Evolutionary conservation across 495 filamentous ascomycete species (phyloP).

Genomic region (Xeromyces bisporus): DNA sequence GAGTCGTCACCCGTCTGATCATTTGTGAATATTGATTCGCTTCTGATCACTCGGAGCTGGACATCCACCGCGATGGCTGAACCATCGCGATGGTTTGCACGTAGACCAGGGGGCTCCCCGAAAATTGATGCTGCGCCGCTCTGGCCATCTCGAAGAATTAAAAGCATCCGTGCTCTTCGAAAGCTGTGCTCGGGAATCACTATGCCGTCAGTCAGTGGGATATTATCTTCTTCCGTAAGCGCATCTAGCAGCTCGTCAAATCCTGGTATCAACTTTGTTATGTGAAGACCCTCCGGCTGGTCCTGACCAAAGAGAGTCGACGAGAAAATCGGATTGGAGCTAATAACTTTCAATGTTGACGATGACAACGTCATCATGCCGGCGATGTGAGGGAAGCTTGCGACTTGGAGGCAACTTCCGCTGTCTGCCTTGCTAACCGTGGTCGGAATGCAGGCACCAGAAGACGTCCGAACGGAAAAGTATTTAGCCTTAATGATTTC

Average conservation of each 20-base stretch:
- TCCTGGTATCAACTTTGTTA: slow-evolving; percentile 66
- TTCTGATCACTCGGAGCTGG: slow-evolving; percentile 90
- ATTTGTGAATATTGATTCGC: slow-evolving; percentile 38
- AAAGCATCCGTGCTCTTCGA: slow-evolving; percentile 67
- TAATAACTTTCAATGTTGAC: slow-evolving; percentile 58
- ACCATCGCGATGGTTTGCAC: slow-evolving; percentile 77
- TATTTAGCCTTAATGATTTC: slow-evolving; percentile 51
- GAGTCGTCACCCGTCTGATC: slow-evolving; percentile 14
- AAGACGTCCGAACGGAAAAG: slow-evolving; percentile 63
- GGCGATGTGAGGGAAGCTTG: slow-evolving; percentile 91
- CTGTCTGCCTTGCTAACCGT: slow-evolving; percentile 51
- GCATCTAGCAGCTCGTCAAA: slow-evolving; percentile 71
- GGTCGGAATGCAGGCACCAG: slow-evolving; percentile 61
- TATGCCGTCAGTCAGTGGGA: slow-evolving; percentile 76
- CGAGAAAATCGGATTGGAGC: slow-evolving; percentile 88
- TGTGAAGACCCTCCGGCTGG: slow-evolving; percentile 59
- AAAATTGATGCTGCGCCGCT: slow-evolving; percentile 57
- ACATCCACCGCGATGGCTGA: slow-evolving; percentile 82
- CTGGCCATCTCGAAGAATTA: slow-evolving; percentile 65
- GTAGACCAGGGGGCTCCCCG: slow-evolving; percentile 61
- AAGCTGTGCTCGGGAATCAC: slow-evolving; percentile 95
- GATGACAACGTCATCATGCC: slow-evolving; percentile 85
- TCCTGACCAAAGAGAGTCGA: slow-evolving; percentile 79
- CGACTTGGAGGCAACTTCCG: slow-evolving; percentile 55
- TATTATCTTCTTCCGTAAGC: slow-evolving; percentile 70